A percentile compares a stretch with the other conserved stretches of the same genome.
Evolutionary conservation across 257 asterid genomes (phyloP).

Genomic region (Ehretia macrophylla): DNA sequence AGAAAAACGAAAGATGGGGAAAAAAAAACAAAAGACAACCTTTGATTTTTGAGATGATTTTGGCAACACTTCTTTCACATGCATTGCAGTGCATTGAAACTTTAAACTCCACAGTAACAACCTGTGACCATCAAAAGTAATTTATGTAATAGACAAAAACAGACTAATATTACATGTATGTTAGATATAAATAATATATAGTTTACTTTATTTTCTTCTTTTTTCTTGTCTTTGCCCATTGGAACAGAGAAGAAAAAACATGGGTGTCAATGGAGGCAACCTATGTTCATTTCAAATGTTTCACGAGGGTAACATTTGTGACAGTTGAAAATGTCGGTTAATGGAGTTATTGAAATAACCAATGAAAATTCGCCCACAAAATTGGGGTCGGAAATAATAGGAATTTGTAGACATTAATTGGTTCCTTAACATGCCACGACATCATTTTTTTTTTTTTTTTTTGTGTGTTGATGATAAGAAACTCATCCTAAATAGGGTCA

Average conservation of each 20-base stretch:
- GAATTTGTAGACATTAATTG: too few relatives aligned
- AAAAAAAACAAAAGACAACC: conserved; percentile 46
- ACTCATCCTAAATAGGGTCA: too few relatives aligned
- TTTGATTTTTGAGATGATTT: conserved; percentile 60
- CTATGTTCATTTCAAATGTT: too few relatives aligned
- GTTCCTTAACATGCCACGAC: too few relatives aligned
- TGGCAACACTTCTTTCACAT: conserved; percentile 74
- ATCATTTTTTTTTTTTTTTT: too few relatives aligned
- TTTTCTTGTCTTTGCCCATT: conserved; percentile 5
- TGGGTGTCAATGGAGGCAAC: neutral
- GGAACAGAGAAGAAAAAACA: neutral
- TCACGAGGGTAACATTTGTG: too few relatives aligned
- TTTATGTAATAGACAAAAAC: neutral
- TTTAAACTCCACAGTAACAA: conserved; percentile 50
- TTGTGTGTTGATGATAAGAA: too few relatives aligned
- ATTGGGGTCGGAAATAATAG: neutral
- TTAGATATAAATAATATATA: neutral
- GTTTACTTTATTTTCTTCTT: neutral
- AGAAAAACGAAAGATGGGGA: neutral
- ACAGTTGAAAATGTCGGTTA: neutral
- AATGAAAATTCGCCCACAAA: neutral
- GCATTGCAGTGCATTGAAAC: conserved; percentile 86
- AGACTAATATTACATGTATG: neutral
- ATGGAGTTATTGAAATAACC: neutral
- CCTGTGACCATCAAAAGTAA: conserved; percentile 16